phyloP scores from a whole-genome alignment of 1,284 basidiomycete genomes.

The Papiliotrema nemorosa region DNA sequence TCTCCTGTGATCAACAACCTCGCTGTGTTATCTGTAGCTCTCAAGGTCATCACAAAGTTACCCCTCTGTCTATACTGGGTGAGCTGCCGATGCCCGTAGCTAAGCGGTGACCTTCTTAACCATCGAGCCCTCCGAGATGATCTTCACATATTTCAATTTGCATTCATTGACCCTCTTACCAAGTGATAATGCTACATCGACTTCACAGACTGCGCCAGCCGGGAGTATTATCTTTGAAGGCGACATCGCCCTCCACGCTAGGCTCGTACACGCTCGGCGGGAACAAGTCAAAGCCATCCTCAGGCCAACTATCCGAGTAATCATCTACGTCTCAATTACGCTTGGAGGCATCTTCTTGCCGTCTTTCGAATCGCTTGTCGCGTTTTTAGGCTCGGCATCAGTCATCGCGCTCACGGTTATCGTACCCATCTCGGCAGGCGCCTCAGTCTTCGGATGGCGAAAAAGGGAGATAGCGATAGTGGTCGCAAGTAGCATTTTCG shows the following conservation, averaged over 20 bases:
- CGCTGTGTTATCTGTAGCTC: slow-evolving; percentile 73
- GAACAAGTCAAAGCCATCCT: slow-evolving; percentile 53
- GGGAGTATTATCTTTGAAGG: slow-evolving; percentile 50
- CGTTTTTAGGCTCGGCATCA: slow-evolving; percentile 76
- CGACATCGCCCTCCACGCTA: slow-evolving; percentile 60
- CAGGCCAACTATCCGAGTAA: slow-evolving; percentile 59
- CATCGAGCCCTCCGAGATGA: slow-evolving; percentile 35
- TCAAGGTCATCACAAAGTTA: slow-evolving; percentile 65
- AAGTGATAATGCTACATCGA: slow-evolving; percentile 18
- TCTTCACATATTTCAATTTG: slow-evolving; percentile 34
- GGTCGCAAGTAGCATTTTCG: slow-evolving; percentile 59
- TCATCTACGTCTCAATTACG: slow-evolving; percentile 62
- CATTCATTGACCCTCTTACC: slow-evolving; percentile 41
- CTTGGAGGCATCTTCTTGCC: slow-evolving; percentile 73
- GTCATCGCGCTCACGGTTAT: slow-evolving; percentile 77
- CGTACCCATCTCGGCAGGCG: slow-evolving; percentile 64
- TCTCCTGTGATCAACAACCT: slow-evolving; percentile 67
- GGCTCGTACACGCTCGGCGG: slow-evolving; percentile 21
- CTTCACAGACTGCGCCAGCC: slow-evolving; percentile 9
- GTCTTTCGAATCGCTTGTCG: slow-evolving; percentile 81
- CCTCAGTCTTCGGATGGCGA: slow-evolving; percentile 52
- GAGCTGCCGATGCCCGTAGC: slow-evolving; percentile 37
- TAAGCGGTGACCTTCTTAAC: not conserved
- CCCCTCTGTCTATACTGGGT: slow-evolving; percentile 78
- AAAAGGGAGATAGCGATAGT: slow-evolving; percentile 59